Base-by-base conservation (phyloP, 305 asterid genomes). In the Salvia sclarea region DNA sequence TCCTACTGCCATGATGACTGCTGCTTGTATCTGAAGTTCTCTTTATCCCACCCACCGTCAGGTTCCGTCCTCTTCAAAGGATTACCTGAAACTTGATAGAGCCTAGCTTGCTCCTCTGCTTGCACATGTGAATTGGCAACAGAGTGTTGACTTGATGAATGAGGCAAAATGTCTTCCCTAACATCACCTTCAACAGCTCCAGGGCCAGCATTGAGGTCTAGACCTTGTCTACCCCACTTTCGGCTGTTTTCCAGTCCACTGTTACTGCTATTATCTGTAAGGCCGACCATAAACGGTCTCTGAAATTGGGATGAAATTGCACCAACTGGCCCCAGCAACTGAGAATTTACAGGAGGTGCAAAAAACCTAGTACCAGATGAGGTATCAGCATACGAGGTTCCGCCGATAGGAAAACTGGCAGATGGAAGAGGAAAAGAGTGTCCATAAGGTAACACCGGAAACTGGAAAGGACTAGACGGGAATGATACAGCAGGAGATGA, bases 151-250 rank as follows among this genome's bases (percentile, higher is more conserved):
- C 81, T 72, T 9, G 88, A 85, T 16, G 81, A 66, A 64, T 71
- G 52, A 45, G 85, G 78, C 31, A 83, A 47, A 18, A 72, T 73
- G 47, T 83, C 95, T 70, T 85, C 90, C 72, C 83, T 84, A 60
- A 70, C 76, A 24, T 87, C 97, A 66, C 75, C 61, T 38, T 93
- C 98, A 45, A 75, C 58, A 22, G 75, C 73, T 69, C 96, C 96
- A 64, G 95, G 96, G 65, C 97, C 98, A 0, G 95, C 83, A 86
- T 91, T 93, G 14, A 93, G 93, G 76, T 93, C 98, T 54, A 93
- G 79, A 62, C 91, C 96, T 77, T 86, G 96, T 78, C 84, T 76
- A 65, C 78, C 81, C 97, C 97, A 87, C 72, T 80, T 86, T 68
- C 91, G 76, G 81, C 67, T 80, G 76, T 71, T 83, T 61, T 85